Percentiles rank a stretch among this genome's conserved stretches.
phyloP scores from a whole-genome alignment of 768 basidiomycete species.

The Pleurotus platypus region DNA sequence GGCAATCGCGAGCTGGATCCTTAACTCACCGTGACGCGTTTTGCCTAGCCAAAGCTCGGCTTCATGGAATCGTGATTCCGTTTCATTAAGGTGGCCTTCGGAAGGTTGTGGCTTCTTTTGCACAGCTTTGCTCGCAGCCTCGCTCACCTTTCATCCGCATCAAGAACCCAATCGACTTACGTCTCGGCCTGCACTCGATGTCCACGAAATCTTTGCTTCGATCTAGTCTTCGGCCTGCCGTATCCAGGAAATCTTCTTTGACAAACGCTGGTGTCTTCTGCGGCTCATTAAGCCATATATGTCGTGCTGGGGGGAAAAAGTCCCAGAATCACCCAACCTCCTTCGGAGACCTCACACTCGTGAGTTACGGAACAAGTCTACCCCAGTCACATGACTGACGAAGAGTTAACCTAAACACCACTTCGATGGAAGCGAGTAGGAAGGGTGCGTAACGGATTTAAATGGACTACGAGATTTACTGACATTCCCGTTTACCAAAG shows the following conservation, averaged over 20 bases:
- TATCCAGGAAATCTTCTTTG: not conserved
- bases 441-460: too few relatives aligned
- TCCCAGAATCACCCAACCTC: not conserved
- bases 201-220: not conserved
- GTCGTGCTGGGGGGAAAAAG: not conserved
- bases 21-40: not conserved
- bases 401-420: too few relatives aligned
- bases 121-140: not conserved
- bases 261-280: not conserved
- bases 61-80: not conserved
- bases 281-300: slow-evolving; percentile 5
- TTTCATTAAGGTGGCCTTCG: slow-evolving; percentile 1
- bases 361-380: not conserved
- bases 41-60: not conserved
- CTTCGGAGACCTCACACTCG: not conserved
- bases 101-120: slow-evolving; percentile 2
- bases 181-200: not conserved
- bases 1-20: not conserved
- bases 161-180: not conserved
- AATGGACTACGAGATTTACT: too few relatives aligned
- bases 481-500: too few relatives aligned
- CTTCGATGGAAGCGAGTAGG: too few relatives aligned
- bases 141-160: slow-evolving; percentile 2
- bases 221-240: not conserved
- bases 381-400: too few relatives aligned